Evolutionary conservation across 352 stramenopile genomes (phyloP).

Genomic region (Phytopythium cucurbitacearum): DNA sequence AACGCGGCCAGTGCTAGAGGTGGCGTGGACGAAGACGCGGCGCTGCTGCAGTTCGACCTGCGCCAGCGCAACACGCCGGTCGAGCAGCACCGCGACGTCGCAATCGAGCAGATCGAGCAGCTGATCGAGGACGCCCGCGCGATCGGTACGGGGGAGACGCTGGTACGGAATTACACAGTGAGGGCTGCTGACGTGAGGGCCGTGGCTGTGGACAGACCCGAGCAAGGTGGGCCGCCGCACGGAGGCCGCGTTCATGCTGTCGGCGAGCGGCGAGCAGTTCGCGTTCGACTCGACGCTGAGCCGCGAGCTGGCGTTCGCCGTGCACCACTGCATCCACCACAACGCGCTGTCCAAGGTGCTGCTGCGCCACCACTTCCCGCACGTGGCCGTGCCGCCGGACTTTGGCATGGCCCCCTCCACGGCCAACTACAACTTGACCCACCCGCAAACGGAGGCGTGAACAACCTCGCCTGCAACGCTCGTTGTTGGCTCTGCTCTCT

Average conservation of each 20-base stretch:
- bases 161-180: neutral
- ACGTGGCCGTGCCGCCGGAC: constrained; percentile 25
- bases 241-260: constrained; percentile 74
- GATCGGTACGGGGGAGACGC: constrained; percentile 15
- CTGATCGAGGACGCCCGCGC: constrained; percentile 29
- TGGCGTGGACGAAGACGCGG: constrained; percentile 1
- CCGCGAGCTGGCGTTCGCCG: constrained; percentile 77
- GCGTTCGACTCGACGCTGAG: constrained; percentile 66
- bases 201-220: constrained; percentile 7
- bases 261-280: constrained; percentile 61
- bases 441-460: constrained; percentile 7
- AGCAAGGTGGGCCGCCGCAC: constrained; percentile 20
- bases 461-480: too few species aligned
- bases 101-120: constrained; percentile 47
- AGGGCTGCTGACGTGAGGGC: neutral
- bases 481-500: too few species aligned
- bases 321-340: constrained; percentile 87
- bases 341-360: constrained; percentile 79
- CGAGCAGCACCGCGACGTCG: constrained; percentile 50
- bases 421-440: constrained; percentile 33
- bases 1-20: constrained; percentile 5
- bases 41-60: constrained; percentile 60
- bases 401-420: constrained; percentile 83
- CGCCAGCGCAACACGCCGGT: constrained; percentile 61
- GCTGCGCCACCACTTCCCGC: constrained; percentile 61